Conservation (phyloP, 73 alveolate genomes). For the Paramecium biaurelia region DNA sequence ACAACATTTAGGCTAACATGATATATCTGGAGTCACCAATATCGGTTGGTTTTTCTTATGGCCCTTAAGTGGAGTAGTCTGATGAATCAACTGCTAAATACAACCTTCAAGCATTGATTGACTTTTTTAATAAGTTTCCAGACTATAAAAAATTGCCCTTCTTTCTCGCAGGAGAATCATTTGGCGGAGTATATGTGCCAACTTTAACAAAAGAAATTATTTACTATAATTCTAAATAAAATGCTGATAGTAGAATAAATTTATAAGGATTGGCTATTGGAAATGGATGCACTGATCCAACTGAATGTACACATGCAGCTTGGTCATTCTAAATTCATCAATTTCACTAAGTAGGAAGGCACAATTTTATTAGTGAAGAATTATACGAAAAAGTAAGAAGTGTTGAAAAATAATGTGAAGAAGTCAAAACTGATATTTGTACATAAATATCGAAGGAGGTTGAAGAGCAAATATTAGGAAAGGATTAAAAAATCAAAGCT, state of each 20-base stretch:
- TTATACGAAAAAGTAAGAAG: neutral
- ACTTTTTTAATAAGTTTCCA: constrained; percentile 68
- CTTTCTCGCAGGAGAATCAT: constrained; percentile 84
- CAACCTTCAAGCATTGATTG: constrained; percentile 68
- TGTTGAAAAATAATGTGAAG: neutral
- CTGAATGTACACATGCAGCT: constrained; percentile 11
- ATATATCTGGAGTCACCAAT: constrained; percentile 96
- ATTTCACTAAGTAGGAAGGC: neutral
- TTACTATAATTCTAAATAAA: neutral
- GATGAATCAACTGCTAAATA: constrained; percentile 77
- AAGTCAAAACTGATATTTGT: neutral
- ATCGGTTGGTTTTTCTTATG: constrained; percentile 92
- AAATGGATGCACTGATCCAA: constrained; percentile 41
- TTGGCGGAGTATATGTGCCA: constrained; percentile 86
- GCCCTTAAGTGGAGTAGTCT: constrained; percentile 55
- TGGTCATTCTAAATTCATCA: neutral
- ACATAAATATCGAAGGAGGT: neutral
- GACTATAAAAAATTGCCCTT: constrained; percentile 67
- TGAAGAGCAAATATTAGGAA: neutral
- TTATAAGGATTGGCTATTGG: constrained; percentile 58
- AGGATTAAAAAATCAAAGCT: neutral
- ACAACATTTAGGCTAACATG: constrained; percentile 81
- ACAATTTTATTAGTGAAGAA: neutral
- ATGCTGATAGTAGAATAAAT: neutral
- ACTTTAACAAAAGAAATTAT: constrained; percentile 38